Percentiles rank a stretch among this genome's conserved stretches.
These are phyloP conservation scores for Geosiphon pyriformis DNA, from an alignment of 192 early-diverging fungal species.

Conservation along the genomic window DNA sequence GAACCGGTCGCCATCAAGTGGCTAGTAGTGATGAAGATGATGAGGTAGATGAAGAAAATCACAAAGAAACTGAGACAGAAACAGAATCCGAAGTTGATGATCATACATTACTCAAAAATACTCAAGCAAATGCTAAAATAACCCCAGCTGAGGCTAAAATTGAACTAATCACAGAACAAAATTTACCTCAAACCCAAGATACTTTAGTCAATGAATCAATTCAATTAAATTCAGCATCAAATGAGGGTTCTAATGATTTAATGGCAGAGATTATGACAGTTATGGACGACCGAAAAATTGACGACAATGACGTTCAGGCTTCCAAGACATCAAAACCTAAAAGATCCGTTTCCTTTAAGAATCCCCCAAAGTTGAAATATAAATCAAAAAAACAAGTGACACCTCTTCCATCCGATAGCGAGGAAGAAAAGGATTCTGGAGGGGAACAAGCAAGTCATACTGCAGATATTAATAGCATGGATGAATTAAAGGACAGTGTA, in stretches of 20 bases:
- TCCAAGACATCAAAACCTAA: slow-evolving; percentile 12
- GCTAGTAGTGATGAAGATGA: slow-evolving; percentile 17
- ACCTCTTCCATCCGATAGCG: slow-evolving; percentile 22
- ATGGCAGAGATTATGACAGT: slow-evolving; percentile 22
- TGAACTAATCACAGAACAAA: neutral
- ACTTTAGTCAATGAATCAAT: neutral
- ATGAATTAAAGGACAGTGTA: neutral
- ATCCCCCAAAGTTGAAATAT: neutral
- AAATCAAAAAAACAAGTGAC: slow-evolving; percentile 3
- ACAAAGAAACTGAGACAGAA: slow-evolving; percentile 1
- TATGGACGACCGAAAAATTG: slow-evolving; percentile 1
- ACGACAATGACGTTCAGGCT: neutral
- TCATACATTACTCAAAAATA: slow-evolving; percentile 11
- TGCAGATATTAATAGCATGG: neutral
- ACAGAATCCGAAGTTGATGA: slow-evolving; percentile 1
- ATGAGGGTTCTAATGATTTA: neutral
- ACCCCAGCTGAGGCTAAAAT: neutral
- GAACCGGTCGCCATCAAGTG: slow-evolving; percentile 4
- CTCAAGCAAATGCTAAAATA: slow-evolving; percentile 14
- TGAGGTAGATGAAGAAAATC: slow-evolving; percentile 2
- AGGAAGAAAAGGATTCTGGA: neutral
- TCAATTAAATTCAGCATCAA: neutral
- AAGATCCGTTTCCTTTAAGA: slow-evolving; percentile 19
- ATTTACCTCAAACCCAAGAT: neutral
- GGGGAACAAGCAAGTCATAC: neutral